Evolutionary conservation across 306 rosid species (phyloP), one percentile per base, ranked within the genome.

Genomic region (Cucurbita maxima): DNA sequence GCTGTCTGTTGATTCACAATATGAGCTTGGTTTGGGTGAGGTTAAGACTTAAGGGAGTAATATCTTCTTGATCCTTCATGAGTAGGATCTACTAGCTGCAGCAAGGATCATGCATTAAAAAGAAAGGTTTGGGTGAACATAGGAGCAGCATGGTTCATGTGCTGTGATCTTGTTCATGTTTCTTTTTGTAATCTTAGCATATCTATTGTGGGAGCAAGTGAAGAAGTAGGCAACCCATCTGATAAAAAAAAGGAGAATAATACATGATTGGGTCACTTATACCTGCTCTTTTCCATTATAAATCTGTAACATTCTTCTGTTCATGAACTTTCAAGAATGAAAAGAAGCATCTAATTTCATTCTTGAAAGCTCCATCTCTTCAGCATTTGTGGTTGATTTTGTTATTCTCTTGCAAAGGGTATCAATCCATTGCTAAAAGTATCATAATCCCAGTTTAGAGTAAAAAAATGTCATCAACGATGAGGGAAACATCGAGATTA

Each of bases 401-500:
- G 66, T 55, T 57, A 70, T 45, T 45, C 74, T 70, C 43, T 70
- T 70, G 6, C 15, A 70, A 70, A 50, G 12, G 8, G 47, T 16
- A 8, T 34, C 73, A 47, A 58, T 25, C 73, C 56, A 48, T 47
- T 13, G 53, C 56, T 13, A 45, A 34, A 7, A 13, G 37, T 66
- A 22, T 44, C 57, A 30, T 50, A 14, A 70, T 50, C 74, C 22
- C 7, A 14, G 45, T 68, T 25, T 67, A 44, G n/a, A 67, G 55
- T 18, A 7, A 68, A 30, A 25, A 5, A 14, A 82, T 86, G 90
- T 77, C 90, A 67, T 76, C 81, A 22, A 22, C 79, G 40, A 54
- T 4, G 45, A 87, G 97, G 43, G 87, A 85, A 72, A 76, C 64
- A 55, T 58, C 67, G 18, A 77, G 83, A 79, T 38, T 51, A 30